A percentile compares a stretch with the other conserved stretches of the same genome.
These are phyloP conservation scores for Heliocybe sulcata DNA, from an alignment of 1,284 basidiomycete species.

Conservation along the genomic window DNA sequence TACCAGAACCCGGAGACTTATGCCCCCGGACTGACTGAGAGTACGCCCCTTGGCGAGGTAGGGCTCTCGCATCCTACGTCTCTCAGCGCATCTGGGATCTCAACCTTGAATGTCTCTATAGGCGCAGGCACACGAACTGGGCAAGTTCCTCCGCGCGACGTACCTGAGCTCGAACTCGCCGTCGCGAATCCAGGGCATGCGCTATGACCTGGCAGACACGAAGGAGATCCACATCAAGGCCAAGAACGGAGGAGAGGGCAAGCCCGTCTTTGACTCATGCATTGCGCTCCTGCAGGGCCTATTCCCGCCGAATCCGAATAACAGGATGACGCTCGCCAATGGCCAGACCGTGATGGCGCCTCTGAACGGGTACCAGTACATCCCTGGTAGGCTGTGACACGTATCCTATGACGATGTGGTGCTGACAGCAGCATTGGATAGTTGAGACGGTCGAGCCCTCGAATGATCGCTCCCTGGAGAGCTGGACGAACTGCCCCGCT, in stretches of 20 bases:
- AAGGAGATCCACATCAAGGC: constrained; percentile 67
- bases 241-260: constrained; percentile 79
- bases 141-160: constrained; percentile 53
- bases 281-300: constrained; percentile 74
- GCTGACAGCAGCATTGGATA: constrained; percentile 10
- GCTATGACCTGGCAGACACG: constrained; percentile 61
- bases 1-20: constrained; percentile 71
- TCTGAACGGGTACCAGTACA: constrained; percentile 80
- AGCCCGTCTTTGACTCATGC: constrained; percentile 78
- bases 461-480: constrained; percentile 79
- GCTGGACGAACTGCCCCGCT: constrained; percentile 71
- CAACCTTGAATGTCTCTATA: constrained; percentile 18
- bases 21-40: constrained; percentile 61
- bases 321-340: constrained; percentile 73
- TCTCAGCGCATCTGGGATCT: not conserved
- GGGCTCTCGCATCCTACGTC: constrained; percentile 15
- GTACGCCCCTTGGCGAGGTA: constrained; percentile 81
- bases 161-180: constrained; percentile 63
- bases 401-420: not conserved
- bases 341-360: constrained; percentile 67
- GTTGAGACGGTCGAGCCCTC: constrained; percentile 79
- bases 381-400: constrained; percentile 43
- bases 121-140: constrained; percentile 71
- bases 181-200: constrained; percentile 62
- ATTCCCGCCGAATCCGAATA: constrained; percentile 65